Percentiles rank a stretch among this genome's conserved stretches.
These are phyloP conservation scores for Hyphopichia buzzinii DNA, from an alignment of 1,139 yeast species.

Conservation along the genomic window DNA sequence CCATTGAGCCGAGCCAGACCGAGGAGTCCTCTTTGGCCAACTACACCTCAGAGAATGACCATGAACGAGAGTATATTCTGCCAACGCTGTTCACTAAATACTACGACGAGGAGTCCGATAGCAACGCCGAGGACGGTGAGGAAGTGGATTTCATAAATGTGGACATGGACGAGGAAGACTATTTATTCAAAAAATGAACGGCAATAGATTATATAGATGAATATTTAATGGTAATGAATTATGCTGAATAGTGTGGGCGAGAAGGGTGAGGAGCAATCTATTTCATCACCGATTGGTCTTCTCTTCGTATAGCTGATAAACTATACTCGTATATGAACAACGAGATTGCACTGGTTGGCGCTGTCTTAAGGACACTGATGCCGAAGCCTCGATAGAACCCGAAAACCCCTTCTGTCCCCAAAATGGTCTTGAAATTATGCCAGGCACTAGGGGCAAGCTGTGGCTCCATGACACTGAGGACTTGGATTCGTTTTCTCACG, in stretches of 20 bases:
- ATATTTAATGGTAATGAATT: too few species aligned
- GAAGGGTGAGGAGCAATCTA: too few species aligned
- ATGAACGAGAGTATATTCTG: conserved; percentile 44
- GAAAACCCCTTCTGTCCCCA: conserved; percentile 53
- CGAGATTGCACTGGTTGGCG: conserved; percentile 82
- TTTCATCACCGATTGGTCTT: too few species aligned
- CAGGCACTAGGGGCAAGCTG: conserved; percentile 14
- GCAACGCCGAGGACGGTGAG: conserved; percentile 16
- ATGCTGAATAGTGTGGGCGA: too few species aligned
- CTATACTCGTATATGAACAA: conserved; percentile 65
- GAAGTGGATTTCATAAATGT: conserved; percentile 32
- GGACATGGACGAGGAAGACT: conserved; percentile 27
- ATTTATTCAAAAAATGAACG: conserved; percentile 27
- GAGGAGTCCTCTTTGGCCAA: conserved; percentile 10
- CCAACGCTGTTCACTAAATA: conserved; percentile 39
- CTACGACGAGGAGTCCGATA: conserved; percentile 25
- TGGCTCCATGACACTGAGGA: conserved; percentile 36
- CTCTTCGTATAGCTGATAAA: conserved; percentile 11
- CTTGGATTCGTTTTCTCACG: conserved; percentile 73
- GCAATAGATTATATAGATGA: too few species aligned
- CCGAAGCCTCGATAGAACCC: conserved; percentile 77
- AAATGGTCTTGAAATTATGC: conserved; percentile 28
- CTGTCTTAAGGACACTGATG: conserved; percentile 69
- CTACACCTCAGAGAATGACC: conserved; percentile 26
- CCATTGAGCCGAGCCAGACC: conserved; percentile 8